Conservation (phyloP, 768 basidiomycete species). For the Termitomyces sp. region DNA sequence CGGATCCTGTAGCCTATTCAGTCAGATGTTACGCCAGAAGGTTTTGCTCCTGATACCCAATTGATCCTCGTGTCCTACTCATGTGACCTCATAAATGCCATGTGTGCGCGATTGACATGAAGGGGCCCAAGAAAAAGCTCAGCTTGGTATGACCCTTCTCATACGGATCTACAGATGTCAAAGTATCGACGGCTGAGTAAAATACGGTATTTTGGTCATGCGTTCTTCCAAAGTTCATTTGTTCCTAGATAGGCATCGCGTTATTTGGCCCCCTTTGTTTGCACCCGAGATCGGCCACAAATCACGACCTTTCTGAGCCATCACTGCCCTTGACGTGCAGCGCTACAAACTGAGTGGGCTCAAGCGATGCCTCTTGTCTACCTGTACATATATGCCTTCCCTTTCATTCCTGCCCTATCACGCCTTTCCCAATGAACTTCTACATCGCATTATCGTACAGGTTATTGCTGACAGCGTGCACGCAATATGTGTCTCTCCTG, state of each 20-base stretch:
- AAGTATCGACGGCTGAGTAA: no score
- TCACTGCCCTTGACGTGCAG: not conserved
- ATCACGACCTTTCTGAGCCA: not conserved
- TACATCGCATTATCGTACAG: conserved; percentile 27
- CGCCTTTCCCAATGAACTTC: conserved; percentile 30
- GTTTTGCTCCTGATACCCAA: not conserved
- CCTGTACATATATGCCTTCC: not conserved
- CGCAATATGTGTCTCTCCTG: conserved; percentile 24
- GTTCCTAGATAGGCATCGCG: not conserved
- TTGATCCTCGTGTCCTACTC: not conserved
- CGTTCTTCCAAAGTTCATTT: no score
- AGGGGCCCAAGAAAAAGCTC: not conserved
- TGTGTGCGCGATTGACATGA: not conserved
- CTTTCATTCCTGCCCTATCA: not conserved
- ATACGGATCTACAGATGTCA: not conserved
- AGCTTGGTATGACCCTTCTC: not conserved
- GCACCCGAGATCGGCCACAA: not conserved
- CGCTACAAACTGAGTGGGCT: not conserved
- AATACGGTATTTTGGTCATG: no score
- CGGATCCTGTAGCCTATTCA: conserved; percentile 3
- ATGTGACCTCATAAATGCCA: not conserved
- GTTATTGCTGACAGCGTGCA: conserved; percentile 28
- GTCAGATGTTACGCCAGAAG: not conserved
- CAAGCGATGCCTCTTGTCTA: not conserved
- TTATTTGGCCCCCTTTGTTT: conserved; percentile 4